Conservation (phyloP, 345 rosid genomes). For the Raphanus raphanistrum region DNA sequence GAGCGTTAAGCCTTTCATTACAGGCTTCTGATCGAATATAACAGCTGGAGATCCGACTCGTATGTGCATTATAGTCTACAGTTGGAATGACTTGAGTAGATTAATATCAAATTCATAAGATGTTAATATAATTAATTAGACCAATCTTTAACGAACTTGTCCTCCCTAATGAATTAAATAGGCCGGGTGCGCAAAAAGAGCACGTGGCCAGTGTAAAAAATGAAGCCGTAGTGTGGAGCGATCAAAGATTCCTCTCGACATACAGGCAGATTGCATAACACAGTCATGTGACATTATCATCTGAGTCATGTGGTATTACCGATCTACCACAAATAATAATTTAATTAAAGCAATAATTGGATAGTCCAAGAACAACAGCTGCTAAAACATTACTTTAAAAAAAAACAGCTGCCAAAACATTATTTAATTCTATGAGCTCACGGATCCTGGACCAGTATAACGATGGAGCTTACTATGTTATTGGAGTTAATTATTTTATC, state of each 20-base stretch:
- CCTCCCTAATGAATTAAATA: conserved; percentile 2
- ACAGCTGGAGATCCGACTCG: conserved; percentile 29
- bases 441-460: not conserved
- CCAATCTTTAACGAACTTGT: not conserved
- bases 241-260: conserved; percentile 30
- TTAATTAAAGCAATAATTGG: not conserved
- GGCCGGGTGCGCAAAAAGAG: conserved; percentile 6
- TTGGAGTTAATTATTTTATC: no score
- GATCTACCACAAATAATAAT: conserved; percentile 8
- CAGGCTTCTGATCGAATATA: not conserved
- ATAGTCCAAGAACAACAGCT: not conserved
- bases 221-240: conserved; percentile 17
- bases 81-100: not conserved
- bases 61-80: conserved; percentile 15
- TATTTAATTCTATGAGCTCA: not conserved
- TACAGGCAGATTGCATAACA: not conserved
- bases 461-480: not conserved
- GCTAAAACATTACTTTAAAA: not conserved
- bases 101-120: not conserved
- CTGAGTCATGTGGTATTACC: conserved; percentile 26
- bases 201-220: conserved; percentile 20
- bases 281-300: conserved; percentile 30
- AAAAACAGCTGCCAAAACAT: not conserved
- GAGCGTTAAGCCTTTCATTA: no score
- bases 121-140: not conserved